Conservation (phyloP, 2,329 filamentous ascomycete species). For the Ophiostoma himal-ulmi region DNA sequence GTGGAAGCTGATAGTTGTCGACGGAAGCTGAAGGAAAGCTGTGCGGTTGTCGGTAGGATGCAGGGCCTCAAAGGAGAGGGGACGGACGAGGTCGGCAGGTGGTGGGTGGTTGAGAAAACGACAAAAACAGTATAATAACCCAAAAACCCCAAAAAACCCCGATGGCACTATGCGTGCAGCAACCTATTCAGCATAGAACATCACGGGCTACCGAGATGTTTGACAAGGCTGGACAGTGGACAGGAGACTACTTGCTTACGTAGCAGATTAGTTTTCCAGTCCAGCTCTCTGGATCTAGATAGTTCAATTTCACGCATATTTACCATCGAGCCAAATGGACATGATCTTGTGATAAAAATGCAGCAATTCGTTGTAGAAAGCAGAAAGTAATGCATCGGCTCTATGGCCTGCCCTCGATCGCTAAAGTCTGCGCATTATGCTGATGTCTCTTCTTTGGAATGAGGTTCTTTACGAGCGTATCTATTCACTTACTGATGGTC, state of each 20-base stretch:
- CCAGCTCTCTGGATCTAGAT: neutral
- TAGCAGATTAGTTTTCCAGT: neutral
- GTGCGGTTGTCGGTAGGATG: neutral
- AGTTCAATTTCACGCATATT: neutral
- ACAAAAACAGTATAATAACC: constrained; percentile 5
- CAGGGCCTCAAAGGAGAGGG: constrained; percentile 7
- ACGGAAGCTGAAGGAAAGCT: neutral
- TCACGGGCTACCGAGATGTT: neutral
- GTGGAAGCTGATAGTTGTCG: neutral
- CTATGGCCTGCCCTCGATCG: no score
- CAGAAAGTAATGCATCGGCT: no score
- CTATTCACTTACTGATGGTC: no score
- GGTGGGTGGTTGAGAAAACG: neutral
- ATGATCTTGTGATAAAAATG: neutral
- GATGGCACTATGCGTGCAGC: neutral
- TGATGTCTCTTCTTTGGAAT: neutral
- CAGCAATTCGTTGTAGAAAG: neutral
- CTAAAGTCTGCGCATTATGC: neutral
- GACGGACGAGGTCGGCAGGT: neutral
- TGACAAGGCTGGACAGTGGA: neutral
- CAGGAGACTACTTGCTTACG: neutral
- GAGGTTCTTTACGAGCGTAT: no score
- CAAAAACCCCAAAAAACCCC: constrained; percentile 21
- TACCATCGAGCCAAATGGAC: neutral
- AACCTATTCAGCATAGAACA: neutral